Conservation (phyloP, 2,329 filamentous ascomycete genomes). For the Alternaria atra region DNA sequence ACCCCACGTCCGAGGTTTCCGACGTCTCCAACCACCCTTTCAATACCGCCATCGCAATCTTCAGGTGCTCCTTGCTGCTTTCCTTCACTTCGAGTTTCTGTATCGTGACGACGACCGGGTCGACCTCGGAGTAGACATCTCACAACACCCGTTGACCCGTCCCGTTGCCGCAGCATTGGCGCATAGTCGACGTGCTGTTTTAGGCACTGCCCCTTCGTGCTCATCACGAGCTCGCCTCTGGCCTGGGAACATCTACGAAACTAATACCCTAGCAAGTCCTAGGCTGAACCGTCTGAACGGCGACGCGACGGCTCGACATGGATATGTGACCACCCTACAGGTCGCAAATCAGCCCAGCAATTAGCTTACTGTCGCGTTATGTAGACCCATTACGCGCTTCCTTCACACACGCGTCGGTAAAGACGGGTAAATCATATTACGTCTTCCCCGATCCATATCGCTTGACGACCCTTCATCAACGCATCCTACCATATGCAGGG, state of each 20-base stretch:
- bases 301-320: constrained; percentile 10
- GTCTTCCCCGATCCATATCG: constrained; percentile 13
- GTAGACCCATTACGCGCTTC: constrained; percentile 5
- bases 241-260: constrained; percentile 6
- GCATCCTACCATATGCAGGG: constrained; percentile 21
- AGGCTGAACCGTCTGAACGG: neutral
- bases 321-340: neutral
- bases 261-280: neutral
- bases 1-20: constrained; percentile 1
- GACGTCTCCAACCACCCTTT: constrained; percentile 4
- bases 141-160: constrained; percentile 13
- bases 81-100: neutral
- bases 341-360: constrained; percentile 9
- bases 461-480: constrained; percentile 1
- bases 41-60: neutral
- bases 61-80: neutral
- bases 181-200: constrained; percentile 8
- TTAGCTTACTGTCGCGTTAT: constrained; percentile 13
- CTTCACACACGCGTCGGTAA: constrained; percentile 13
- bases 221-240: constrained; percentile 21
- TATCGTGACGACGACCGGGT: neutral
- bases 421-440: constrained; percentile 17
- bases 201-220: constrained; percentile 12
- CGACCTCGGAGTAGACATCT: constrained; percentile 1
- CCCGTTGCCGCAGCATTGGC: constrained; percentile 15